Evolutionary conservation across 2,329 filamentous ascomycete genomes (phyloP), one percentile per base, ranked within the genome.

Genomic region (Coccinonectria pachysandricola): DNA sequence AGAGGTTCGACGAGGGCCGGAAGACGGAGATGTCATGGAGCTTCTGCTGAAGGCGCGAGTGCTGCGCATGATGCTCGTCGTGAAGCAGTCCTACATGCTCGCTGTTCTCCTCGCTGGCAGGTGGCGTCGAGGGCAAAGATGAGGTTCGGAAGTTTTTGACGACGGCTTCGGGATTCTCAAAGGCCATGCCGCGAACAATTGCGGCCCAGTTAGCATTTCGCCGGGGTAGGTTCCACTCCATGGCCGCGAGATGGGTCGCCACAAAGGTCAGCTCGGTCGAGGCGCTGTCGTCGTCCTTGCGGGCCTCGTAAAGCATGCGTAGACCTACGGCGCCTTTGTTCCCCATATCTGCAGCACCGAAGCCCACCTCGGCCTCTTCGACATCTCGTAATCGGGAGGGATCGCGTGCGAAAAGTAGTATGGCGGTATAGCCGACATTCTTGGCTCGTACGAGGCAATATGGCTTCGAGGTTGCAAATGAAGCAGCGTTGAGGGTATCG

Each of bases 241-340:
- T 84, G 6, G 88, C 81, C 1, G 87, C 84, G 30, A 96, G 62
- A 54, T 98, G 91, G 8, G 86, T 83, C 19, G 83, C 76, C 20
- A 93, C 77, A 50, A 96, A 91, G 0, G 85, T 94, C 29, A 95
- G 53, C 43, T 82, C 72, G 14, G 79, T 69, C 4, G 60, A 60
- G 28, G 40, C 43, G n/a, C n/a, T n/a, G n/a, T n/a, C n/a, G n/a
- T n/a, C n/a, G 12, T 42, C 43, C 7, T 36, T 40, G 15, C 38
- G 44, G 23, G 39, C 46, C 30, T 51, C 37, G 43, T 83, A 79
- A 9, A 73, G 65, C 21, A 91, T 56, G 17, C 86, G 68, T 34
- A 88, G 65, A 1, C 80, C 91, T 1, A 93, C 80, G 4, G 86
- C 88, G 15, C 88, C 91, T 57, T 98, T 98, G 55, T 95, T 95